Evolutionary conservation across 1,284 basidiomycete species (phyloP), one percentile per base, ranked within the genome.

Genomic region (Sporisorium graminicola): DNA sequence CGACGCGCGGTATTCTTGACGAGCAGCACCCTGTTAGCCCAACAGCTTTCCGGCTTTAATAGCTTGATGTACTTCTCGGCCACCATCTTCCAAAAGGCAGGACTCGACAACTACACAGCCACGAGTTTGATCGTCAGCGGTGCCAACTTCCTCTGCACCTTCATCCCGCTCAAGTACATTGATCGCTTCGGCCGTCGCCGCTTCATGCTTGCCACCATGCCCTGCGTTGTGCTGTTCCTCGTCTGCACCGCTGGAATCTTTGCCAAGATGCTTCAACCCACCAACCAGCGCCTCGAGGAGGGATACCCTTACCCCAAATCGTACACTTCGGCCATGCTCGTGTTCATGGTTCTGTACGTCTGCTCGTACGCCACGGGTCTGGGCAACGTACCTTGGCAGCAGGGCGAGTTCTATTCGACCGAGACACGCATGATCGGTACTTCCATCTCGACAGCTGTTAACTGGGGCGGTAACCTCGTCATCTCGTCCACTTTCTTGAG

Each of bases 381-480:
- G 9, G 90, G 90, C 9, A 94, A 93, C 81, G 91, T 94, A 0
- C 92, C 93, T 0, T 94, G 93, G 93, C 92, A 93, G 81, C 93
- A 94, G 83, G 92, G 92, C 68, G 93, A 94, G 84, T 88, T 94
- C 27, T 94, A 94, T 86, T 88, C 82, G 5, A 79, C 86, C 29
- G 83, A 86, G 57, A 92, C 93, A 9, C 90, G 93, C 60, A 93
- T 93, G 3, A 89, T 94, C 52, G 93, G 93, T 24, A 72, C 77
- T 43, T 74, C 91, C 3, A 88, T 94, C 67, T 88, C 90, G n/a
- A 94, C 92, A 0, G 91, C 92, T 4, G 91, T 90, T 33, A 93
- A 93, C 86, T 94, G 93, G 93, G 89, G 87, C n/a, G 89, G 76
- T 43, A 94, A 94, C 86, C 88, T 94, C 37, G 87, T 94, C 79